phyloP scores from a whole-genome alignment of 2,329 filamentous ascomycete genomes.

The Beauveria varroae region DNA sequence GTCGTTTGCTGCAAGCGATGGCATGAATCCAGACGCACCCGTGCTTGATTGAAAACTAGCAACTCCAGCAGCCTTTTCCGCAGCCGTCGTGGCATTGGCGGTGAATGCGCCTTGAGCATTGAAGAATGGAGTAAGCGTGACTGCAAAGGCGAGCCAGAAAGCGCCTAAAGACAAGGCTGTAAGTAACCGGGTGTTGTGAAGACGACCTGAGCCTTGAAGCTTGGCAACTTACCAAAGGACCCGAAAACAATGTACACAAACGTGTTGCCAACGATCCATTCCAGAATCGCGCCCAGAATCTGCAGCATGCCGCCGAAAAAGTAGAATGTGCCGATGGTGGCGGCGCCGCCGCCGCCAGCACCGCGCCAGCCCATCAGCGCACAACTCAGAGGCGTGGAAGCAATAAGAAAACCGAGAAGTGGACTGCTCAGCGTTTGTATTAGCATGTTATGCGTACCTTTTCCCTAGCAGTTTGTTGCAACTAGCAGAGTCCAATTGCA shows the following conservation, averaged over 20 bases:
- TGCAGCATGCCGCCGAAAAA: slow-evolving; percentile 42
- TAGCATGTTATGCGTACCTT: no score
- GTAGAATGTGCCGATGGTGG: slow-evolving; percentile 33
- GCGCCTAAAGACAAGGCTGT: background rate
- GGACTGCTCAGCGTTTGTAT: background rate
- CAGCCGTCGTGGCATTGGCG: slow-evolving; percentile 4
- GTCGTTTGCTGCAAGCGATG: background rate
- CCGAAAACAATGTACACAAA: slow-evolving; percentile 46
- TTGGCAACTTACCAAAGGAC: background rate
- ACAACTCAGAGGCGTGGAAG: slow-evolving; percentile 14
- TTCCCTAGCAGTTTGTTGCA: no score
- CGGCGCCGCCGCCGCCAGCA: slow-evolving; percentile 33
- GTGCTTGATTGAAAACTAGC: slow-evolving; percentile 41
- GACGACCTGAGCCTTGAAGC: background rate
- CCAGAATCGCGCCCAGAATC: slow-evolving; percentile 38
- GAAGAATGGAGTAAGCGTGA: background rate
- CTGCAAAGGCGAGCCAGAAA: slow-evolving; percentile 6
- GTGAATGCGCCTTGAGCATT: slow-evolving; percentile 4
- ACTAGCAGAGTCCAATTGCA: background rate
- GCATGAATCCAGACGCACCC: slow-evolving; percentile 25
- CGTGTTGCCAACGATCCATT: slow-evolving; percentile 45
- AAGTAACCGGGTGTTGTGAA: background rate
- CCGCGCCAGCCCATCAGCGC: slow-evolving; percentile 42
- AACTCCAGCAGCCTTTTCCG: slow-evolving; percentile 1
- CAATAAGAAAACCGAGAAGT: slow-evolving; percentile 1